A percentile compares a stretch with the other conserved stretches of the same genome.
These are phyloP conservation scores for Moesziomyces parantarcticus DNA, from an alignment of 1,284 basidiomycete genomes.

Conservation along the genomic window DNA sequence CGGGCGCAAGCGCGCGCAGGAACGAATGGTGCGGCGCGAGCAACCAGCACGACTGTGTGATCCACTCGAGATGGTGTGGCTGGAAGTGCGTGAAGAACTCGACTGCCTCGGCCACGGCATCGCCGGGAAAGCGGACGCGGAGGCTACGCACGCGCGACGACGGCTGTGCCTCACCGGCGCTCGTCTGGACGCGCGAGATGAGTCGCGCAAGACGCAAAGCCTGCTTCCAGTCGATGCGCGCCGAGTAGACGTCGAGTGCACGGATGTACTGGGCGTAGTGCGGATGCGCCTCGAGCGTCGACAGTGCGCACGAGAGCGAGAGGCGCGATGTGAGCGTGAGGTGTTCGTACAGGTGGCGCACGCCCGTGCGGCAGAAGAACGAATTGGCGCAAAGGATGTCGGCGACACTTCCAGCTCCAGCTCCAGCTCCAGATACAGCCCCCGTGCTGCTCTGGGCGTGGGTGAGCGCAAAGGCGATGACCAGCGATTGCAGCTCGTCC, in stretches of 20 bases:
- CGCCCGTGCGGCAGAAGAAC: not conserved
- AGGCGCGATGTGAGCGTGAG: slow-evolving; percentile 2
- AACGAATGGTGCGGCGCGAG: slow-evolving; percentile 10
- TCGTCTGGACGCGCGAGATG: not conserved
- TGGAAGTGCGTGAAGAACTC: slow-evolving; percentile 3
- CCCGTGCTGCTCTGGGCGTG: not conserved
- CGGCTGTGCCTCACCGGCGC: no score
- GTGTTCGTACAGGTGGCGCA: slow-evolving; percentile 2
- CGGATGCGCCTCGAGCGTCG: slow-evolving; percentile 1
- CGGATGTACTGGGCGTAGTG: slow-evolving; percentile 3
- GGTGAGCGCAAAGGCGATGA: slow-evolving; percentile 6
- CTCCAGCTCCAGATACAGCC: no score
- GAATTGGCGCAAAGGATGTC: slow-evolving; percentile 1
- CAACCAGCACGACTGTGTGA: slow-evolving; percentile 12
- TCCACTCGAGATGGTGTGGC: slow-evolving; percentile 3
- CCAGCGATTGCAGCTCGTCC: slow-evolving; percentile 8
- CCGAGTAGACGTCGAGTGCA: slow-evolving; percentile 8
- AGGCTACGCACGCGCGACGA: not conserved
- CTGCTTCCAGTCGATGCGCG: slow-evolving; percentile 6
- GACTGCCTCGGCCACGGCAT: slow-evolving; percentile 4
- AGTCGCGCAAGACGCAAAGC: not conserved
- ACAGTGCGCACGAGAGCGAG: slow-evolving; percentile 1
- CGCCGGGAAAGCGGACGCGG: slow-evolving; percentile 3
- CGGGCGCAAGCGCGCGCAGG: slow-evolving; percentile 10
- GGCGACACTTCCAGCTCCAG: not conserved